These are phyloP conservation scores for Verticillium albo-atrum DNA, from an alignment of 2,329 filamentous ascomycete species.

Conservation along the genomic window DNA sequence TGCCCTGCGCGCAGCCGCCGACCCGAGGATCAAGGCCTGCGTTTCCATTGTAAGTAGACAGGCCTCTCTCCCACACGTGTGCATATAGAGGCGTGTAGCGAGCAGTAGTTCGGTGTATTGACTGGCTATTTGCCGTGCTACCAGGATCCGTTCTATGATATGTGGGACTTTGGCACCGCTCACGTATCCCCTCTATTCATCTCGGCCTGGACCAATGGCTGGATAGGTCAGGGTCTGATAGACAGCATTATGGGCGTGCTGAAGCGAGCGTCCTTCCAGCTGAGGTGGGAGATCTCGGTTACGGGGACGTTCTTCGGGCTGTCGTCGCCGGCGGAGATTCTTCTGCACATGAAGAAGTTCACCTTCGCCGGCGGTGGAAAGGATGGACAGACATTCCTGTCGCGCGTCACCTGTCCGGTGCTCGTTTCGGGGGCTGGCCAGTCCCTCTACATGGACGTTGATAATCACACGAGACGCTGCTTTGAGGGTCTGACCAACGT, in stretches of 20 bases:
- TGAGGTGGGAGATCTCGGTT: slow-evolving; percentile 25
- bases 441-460: slow-evolving; percentile 16
- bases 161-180: slow-evolving; percentile 16
- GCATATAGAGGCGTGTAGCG: too few relatives aligned
- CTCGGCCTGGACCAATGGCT: too few relatives aligned
- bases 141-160: slow-evolving; percentile 25
- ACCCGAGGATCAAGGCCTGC: slow-evolving; percentile 38
- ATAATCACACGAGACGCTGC: too few relatives aligned
- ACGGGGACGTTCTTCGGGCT: too few relatives aligned
- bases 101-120: too few relatives aligned
- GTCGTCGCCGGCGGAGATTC: slow-evolving; percentile 19
- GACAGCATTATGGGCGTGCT: too few relatives aligned
- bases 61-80: too few relatives aligned
- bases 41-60: slow-evolving; percentile 32
- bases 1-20: slow-evolving; percentile 34
- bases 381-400: slow-evolving; percentile 13
- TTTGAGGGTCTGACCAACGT: too few relatives aligned
- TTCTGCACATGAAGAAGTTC: slow-evolving; percentile 14
- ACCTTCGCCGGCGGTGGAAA: slow-evolving; percentile 7
- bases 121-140: too few relatives aligned
- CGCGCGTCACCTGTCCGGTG: slow-evolving; percentile 19
- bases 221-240: too few relatives aligned
- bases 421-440: slow-evolving; percentile 19
- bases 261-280: slow-evolving; percentile 22
- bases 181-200: too few relatives aligned